Conservation (phyloP, 345 rosid genomes). For the Ceriops tagal region DNA sequence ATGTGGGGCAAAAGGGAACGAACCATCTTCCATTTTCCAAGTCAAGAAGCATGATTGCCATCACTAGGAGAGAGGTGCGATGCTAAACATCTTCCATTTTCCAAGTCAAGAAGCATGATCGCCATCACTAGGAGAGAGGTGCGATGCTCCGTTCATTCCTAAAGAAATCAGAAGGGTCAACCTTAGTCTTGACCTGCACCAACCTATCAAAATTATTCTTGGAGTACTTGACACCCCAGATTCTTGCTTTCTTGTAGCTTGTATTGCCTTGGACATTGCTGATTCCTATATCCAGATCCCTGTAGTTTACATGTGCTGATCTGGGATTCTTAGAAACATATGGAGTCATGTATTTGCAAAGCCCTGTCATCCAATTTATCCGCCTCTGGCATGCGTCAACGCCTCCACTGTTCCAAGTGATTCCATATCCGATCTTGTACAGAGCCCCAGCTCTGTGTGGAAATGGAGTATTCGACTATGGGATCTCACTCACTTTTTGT, state of each 20-base stretch:
- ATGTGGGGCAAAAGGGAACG: too few species aligned
- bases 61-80: neutral
- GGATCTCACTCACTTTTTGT: neutral
- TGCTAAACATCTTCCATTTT: too few species aligned
- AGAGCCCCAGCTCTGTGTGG: neutral
- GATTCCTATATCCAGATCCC: neutral
- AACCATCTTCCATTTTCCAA: too few species aligned
- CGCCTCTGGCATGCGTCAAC: neutral
- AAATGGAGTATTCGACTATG: neutral
- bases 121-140: neutral
- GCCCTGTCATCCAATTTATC: neutral
- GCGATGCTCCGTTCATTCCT: neutral
- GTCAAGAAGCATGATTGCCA: too few species aligned
- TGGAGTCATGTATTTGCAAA: neutral
- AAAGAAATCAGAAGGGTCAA: neutral
- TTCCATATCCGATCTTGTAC: neutral
- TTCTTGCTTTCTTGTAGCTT: neutral
- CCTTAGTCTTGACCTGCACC: neutral
- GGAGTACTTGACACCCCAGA: neutral
- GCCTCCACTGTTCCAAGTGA: neutral
- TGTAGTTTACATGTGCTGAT: neutral
- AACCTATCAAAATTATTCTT: neutral
- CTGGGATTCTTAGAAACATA: neutral
- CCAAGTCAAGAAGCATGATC: too few species aligned
- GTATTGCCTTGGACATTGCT: neutral